Conservation (phyloP, 768 basidiomycete species). For the Boletellus ananas region DNA sequence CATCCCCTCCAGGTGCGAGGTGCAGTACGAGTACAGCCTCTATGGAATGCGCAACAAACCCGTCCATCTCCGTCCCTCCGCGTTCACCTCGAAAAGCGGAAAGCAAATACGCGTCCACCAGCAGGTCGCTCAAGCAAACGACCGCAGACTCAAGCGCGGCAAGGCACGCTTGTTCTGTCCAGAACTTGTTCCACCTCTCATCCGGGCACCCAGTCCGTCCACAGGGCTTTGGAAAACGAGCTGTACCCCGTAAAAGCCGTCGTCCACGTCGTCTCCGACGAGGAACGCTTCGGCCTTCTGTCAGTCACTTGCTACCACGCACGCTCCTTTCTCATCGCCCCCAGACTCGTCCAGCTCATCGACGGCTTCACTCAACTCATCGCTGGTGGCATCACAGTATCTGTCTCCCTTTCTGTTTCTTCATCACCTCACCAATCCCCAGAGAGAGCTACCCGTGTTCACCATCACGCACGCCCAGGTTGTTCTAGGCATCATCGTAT, state of each 20-base stretch:
- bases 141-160: conserved; percentile 51
- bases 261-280: conserved; percentile 49
- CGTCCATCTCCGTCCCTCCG: conserved; percentile 46
- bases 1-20: conserved; percentile 59
- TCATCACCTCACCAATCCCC: neutral
- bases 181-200: neutral
- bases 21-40: conserved; percentile 74
- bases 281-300: conserved; percentile 81
- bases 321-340: neutral
- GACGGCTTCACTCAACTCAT: conserved; percentile 54
- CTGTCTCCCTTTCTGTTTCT: neutral
- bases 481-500: conserved; percentile 73
- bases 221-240: conserved; percentile 74
- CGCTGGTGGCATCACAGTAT: conserved; percentile 48
- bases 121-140: conserved; percentile 50
- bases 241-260: conserved; percentile 53
- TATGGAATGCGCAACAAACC: conserved; percentile 52
- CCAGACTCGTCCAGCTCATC: conserved; percentile 72
- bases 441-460: conserved; percentile 87
- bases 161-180: conserved; percentile 38
- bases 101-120: conserved; percentile 56
- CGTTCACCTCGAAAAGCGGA: conserved; percentile 55
- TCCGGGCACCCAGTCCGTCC: conserved; percentile 49
- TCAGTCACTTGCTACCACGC: conserved; percentile 27
- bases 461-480: conserved; percentile 63